A percentile compares a stretch with the other conserved stretches of the same genome.
Evolutionary conservation across 1,284 basidiomycete genomes (phyloP).

Genomic region (Kwoniella shivajii): DNA sequence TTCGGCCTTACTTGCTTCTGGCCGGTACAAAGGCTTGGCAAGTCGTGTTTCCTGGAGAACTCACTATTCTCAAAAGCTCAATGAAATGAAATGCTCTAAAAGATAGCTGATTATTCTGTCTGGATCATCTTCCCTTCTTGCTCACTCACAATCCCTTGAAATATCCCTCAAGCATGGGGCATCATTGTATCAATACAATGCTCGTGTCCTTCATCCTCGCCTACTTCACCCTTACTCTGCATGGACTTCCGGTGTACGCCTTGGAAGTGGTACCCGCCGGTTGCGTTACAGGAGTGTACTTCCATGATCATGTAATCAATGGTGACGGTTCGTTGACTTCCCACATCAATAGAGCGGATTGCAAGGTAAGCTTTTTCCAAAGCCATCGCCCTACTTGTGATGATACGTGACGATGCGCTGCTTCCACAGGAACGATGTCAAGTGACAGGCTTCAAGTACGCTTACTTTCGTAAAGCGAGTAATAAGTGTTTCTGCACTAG

Average conservation of each 20-base stretch:
- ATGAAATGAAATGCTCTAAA: too few species aligned
- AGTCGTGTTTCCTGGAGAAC: too few species aligned
- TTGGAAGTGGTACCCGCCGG: neutral
- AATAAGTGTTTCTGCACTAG: constrained; percentile 6
- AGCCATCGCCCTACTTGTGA: neutral
- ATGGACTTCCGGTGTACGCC: neutral
- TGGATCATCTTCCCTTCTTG: too few species aligned
- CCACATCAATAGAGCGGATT: constrained; percentile 3
- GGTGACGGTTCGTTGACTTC: neutral
- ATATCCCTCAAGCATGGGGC: neutral
- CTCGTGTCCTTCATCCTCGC: neutral
- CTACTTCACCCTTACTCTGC: neutral
- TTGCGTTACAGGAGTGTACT: constrained; percentile 3
- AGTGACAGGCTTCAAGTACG: constrained; percentile 9
- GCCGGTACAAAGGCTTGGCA: too few species aligned
- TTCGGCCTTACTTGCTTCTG: too few species aligned
- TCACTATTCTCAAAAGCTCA: too few species aligned
- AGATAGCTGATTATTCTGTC: too few species aligned
- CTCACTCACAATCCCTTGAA: neutral
- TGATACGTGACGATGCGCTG: too few species aligned
- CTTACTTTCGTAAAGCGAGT: constrained; percentile 5
- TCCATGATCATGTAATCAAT: constrained; percentile 6
- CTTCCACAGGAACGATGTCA: constrained; percentile 7
- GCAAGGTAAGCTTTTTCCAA: neutral
- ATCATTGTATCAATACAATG: neutral